Base-by-base conservation (phyloP, 108 stramenopile genomes). In the Nitzschia sp. region DNA sequence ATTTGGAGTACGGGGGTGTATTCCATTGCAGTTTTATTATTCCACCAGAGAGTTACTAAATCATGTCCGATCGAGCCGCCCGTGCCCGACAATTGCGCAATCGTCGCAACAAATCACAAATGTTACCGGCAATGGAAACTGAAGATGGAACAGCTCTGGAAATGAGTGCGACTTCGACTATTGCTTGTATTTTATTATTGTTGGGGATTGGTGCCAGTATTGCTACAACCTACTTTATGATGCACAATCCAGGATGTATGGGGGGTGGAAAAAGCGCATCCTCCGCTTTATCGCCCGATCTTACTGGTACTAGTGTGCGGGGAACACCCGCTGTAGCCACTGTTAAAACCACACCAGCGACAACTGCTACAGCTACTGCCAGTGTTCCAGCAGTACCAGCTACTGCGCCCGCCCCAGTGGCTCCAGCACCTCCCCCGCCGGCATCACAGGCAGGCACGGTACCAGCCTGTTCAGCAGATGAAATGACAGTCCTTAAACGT, bases 141-240 rank as follows among this genome's bases (percentile, higher is more conserved):
- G 24, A 11, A 1, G 42, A 42, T 1, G 21, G 2, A 17, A 5
- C 18, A 24, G 53, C 25, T 9, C 15, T 67, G 2, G 66, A 67
- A 28, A 26, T 67, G 6, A 55, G 35, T 36, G 29, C 24, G 0
- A 54, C 34, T 2, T 18, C 9, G n/a, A 54, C 35, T 13, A 33
- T 67, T 38, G 54, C 51, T 2, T 25, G 33, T 48, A 42, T 67
- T 9, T 33, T 55, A 9, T 47, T 67, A 17, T 38, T 67, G 24
- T 55, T 67, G 35, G 13, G 26, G 1, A 33, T 55, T 24, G 66
- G 66, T 4, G 66, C 66, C 23, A 31, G 48, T 36, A 34, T 67
- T 13, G 54, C 54, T 8, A 56, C 66, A 0, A 36, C 66, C 8
- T 55, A 55, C 25, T 24, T 67, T 27, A 38, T 55, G 54, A 36